Evolutionary conservation across 2,329 filamentous ascomycete species (phyloP), one percentile per base, ranked within the genome.

Genomic region (Ascochyta rabiei): DNA sequence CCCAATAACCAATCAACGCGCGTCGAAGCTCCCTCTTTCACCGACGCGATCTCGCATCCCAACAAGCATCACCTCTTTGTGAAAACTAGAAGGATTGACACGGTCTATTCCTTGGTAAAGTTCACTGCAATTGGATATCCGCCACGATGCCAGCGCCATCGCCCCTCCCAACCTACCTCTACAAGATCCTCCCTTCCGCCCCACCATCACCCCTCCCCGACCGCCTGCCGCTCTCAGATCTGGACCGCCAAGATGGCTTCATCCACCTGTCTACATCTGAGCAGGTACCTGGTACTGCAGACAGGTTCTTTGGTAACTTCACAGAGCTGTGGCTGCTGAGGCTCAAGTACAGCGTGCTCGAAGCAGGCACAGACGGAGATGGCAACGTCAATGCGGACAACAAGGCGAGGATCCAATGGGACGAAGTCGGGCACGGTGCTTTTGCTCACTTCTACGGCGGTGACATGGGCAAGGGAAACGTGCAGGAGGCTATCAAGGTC

Each of bases 211-310:
- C 83, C 2, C 75, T 87, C 31, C 85, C 85, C 3, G 68, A 75
- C 1, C 73, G 77, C 53, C 82, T 84, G 48, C 84, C 85, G 13
- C 77, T 84, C 56, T 87, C 85, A 12, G 80, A 83, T 30, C 80
- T 87, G 39, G 85, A 88, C 70, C 71, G 74, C 59, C 79, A 82
- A 31, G 85, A 87, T 66, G 84, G 84, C 43, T 88, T 85, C 71
- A 76, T 88, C 28, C 85, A 88, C 62, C 70, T 88, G 15, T 87
- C 84, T 66, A 83, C 81, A 0, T 77, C 81, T 2, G 72, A 73
- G 33, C 85, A 87, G 76, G 70, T 71, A 1, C 63, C 70, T 38
- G 64, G 67, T 18, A 74, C 71, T n/a, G 67, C 68, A 24, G 69
- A 68, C 48, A 66, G 67, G 21, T 75, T 71, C 57, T 76, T 74